A percentile compares a stretch with the other conserved stretches of the same genome.
These are phyloP conservation scores for Dovyalis caffra DNA, from an alignment of 345 rosid species.

Conservation along the genomic window DNA sequence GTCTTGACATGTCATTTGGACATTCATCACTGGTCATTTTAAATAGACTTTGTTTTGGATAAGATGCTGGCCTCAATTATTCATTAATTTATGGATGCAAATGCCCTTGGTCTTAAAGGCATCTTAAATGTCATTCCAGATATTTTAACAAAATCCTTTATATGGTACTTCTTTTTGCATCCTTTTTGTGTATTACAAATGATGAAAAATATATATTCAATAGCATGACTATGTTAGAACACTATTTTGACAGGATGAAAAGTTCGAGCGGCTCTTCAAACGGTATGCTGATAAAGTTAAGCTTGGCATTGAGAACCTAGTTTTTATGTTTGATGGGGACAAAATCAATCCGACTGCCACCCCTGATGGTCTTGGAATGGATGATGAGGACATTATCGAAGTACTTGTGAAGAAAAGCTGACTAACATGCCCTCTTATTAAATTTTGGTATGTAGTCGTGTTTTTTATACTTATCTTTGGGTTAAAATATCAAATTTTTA, in stretches of 20 bases:
- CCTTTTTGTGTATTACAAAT: background rate
- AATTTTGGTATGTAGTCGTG: background rate
- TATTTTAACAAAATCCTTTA: background rate
- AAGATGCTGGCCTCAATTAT: background rate
- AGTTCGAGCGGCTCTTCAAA: conserved; percentile 71
- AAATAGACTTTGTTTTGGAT: background rate
- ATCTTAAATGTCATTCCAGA: background rate
- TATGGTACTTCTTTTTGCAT: background rate
- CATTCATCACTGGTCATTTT: background rate
- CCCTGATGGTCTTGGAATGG: conserved; percentile 79
- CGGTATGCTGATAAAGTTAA: conserved; percentile 64
- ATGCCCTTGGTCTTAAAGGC: background rate
- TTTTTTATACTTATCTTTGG: background rate
- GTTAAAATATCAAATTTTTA: background rate
- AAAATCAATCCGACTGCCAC: conserved; percentile 61
- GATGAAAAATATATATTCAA: background rate
- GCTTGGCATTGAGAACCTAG: conserved; percentile 44
- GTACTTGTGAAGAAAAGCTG: conserved; percentile 58
- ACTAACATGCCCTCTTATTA: conserved; percentile 12
- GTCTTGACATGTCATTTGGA: background rate
- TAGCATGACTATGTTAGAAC: background rate
- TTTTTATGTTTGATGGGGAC: conserved; percentile 80
- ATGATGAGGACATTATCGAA: conserved; percentile 86
- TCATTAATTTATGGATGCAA: background rate
- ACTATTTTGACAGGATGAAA: conserved; percentile 66